Evolutionary conservation across 2,329 filamentous ascomycete genomes (phyloP), one percentile per base, ranked within the genome.

Genomic region (Esteya vermicola): DNA sequence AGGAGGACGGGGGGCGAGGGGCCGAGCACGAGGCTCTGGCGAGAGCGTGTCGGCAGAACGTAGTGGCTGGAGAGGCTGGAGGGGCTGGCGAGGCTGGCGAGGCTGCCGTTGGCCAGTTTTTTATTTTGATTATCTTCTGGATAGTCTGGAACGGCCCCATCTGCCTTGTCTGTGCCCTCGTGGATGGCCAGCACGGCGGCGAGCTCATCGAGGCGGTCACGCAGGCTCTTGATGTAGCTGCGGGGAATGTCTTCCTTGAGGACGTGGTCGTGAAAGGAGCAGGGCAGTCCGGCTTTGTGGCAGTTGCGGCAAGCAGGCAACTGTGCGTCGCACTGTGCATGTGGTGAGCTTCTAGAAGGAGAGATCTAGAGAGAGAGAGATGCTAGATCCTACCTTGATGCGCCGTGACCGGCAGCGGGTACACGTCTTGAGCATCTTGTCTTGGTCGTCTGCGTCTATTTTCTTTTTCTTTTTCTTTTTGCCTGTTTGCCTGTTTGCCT

Each of bases 201-300:
- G 21, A 39, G 37, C 16, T 27, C 37, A 18, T 39, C 37, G 30
- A 27, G 16, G 7, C 37, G 30, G 37, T 39, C 37, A 7, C 30
- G 30, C 21, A 39, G 37, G 22, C 37, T 33, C 30, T 39, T 33
- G 37, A 39, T 39, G 30, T 39, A 39, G 37, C 37, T 39, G 37
- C 37, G 37, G 16, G 37, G 30, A 2, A 39, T 18, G 8, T 39
- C 37, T 9, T 39, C 20, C 20, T 31, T 22, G 16, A 39, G 22
- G 21, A 39, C 37, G 16, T 39, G 37, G 30, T 39, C 37, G 30
- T 39, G 33, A 33, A 39, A 39, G 6, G 37, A 21, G 10, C 37
- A 39, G 16, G 37, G 16, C 16, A 39, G 30, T 6, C 30, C 37
- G 22, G 37, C 37, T 9, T 33, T 33, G 37, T 39, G 37, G 37